Percentiles rank a stretch among this genome's conserved stretches.
Evolutionary conservation across 2,329 filamentous ascomycete genomes (phyloP).

Genomic region (Lecanicillium sp.): DNA sequence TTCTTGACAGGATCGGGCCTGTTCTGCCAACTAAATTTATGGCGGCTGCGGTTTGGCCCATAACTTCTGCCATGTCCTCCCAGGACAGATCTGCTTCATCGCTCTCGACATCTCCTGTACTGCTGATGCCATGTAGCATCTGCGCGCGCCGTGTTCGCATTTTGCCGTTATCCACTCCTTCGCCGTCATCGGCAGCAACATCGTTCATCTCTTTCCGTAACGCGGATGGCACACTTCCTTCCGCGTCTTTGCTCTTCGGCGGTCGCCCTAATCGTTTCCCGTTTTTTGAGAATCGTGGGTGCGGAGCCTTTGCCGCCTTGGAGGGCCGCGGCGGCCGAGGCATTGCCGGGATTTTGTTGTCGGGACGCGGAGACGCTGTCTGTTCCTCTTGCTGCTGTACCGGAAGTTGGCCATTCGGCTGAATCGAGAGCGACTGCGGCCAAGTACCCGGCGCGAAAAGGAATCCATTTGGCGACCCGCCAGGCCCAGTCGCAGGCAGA

Average conservation of each 20-base stretch:
- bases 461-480: too few species aligned
- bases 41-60: neutral
- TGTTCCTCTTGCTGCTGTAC: too few species aligned
- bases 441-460: too few species aligned
- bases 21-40: too few species aligned
- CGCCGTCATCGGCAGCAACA: slow-evolving; percentile 3
- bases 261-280: slow-evolving; percentile 8
- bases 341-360: too few species aligned
- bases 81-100: slow-evolving; percentile 5
- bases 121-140: neutral
- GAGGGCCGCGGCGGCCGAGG: too few species aligned
- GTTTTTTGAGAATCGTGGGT: slow-evolving; percentile 7
- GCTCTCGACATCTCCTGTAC: slow-evolving; percentile 1
- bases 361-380: too few species aligned
- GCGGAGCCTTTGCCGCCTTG: neutral
- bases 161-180: slow-evolving; percentile 2
- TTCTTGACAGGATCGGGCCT: too few species aligned
- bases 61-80: slow-evolving; percentile 4
- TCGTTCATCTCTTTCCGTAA: neutral
- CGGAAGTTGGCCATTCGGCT: too few species aligned
- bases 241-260: neutral
- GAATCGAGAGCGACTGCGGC: too few species aligned
- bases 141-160: too few species aligned
- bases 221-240: neutral
- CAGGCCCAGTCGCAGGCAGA: too few species aligned